These are phyloP conservation scores for Microcyclosporella mali DNA, from an alignment of 2,329 filamentous ascomycete genomes.

Conservation along the genomic window DNA sequence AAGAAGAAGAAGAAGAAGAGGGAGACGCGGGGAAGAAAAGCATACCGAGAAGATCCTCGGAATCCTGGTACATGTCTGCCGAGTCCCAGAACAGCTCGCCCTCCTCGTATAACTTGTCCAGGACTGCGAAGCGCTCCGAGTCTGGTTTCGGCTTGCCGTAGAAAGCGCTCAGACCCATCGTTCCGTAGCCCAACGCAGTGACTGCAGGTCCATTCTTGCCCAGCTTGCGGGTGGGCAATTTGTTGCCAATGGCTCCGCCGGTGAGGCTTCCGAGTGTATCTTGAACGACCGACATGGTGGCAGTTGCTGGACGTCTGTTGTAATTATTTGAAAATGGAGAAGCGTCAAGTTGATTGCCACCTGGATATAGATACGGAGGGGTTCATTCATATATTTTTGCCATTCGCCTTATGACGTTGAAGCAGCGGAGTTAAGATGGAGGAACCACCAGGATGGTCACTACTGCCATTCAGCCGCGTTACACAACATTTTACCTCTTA, in stretches of 20 bases:
- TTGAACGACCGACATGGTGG: constrained; percentile 14
- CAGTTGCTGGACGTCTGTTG: not conserved
- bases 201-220: constrained; percentile 50
- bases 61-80: constrained; percentile 36
- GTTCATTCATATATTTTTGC: not conserved
- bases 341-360: not conserved
- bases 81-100: constrained; percentile 51
- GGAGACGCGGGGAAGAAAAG: too few relatives aligned
- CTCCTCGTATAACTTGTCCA: constrained; percentile 47
- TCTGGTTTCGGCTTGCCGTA: constrained; percentile 47
- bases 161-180: constrained; percentile 47
- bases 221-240: constrained; percentile 42
- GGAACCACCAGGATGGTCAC: too few relatives aligned
- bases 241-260: constrained; percentile 21
- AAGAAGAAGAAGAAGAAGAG: too few relatives aligned
- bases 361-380: not conserved
- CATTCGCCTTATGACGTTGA: not conserved
- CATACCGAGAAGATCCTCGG: constrained; percentile 41
- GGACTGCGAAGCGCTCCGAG: constrained; percentile 45
- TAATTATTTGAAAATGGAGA: not conserved
- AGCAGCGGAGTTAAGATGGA: not conserved
- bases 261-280: constrained; percentile 20
- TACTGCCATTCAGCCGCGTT: too few relatives aligned
- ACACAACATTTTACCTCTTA: too few relatives aligned
- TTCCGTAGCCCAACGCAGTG: constrained; percentile 47